These are phyloP conservation scores for Paecilomyces variotii DNA, from an alignment of 2,329 filamentous ascomycete genomes.

Conservation along the genomic window DNA sequence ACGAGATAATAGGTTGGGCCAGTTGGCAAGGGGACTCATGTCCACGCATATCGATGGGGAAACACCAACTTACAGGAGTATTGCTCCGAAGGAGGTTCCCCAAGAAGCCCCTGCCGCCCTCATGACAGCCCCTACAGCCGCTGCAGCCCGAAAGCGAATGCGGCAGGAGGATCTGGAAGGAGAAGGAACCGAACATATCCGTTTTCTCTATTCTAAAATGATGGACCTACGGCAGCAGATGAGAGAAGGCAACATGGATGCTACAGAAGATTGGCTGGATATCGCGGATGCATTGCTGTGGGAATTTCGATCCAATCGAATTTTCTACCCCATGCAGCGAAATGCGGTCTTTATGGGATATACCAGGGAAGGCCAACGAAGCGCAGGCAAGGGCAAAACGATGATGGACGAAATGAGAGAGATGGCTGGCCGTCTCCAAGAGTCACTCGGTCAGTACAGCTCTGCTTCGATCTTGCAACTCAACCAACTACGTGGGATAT, in stretches of 20 bases:
- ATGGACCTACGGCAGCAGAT: conserved; percentile 41
- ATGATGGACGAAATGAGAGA: conserved; percentile 36
- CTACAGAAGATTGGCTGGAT: conserved; percentile 50
- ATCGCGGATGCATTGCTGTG: conserved; percentile 51
- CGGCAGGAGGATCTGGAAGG: conserved; percentile 25
- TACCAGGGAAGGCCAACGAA: conserved; percentile 32
- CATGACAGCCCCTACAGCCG: conserved; percentile 10
- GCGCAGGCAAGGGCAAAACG: conserved; percentile 24
- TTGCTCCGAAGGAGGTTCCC: conserved; percentile 12
- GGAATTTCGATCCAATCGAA: conserved; percentile 52
- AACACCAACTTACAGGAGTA: conserved; percentile 8
- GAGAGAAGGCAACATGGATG: conserved; percentile 42
- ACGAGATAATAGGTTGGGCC: conserved; percentile 31
- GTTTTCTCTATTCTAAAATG: conserved; percentile 38
- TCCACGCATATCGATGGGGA: conserved; percentile 13
- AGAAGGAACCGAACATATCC: conserved; percentile 34
- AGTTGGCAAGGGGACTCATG: conserved; percentile 32
- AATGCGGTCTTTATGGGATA: conserved; percentile 44
- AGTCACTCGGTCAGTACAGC: conserved; percentile 28
- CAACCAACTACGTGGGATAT: not conserved
- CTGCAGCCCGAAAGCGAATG: conserved; percentile 11
- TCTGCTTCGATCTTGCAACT: conserved; percentile 1
- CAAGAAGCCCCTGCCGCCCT: conserved; percentile 7
- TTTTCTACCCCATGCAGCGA: conserved; percentile 51
- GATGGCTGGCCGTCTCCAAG: conserved; percentile 37